Evolutionary conservation across 2,329 filamentous ascomycete species (phyloP), one percentile per base, ranked within the genome.

Genomic region (Fusarium nodosum): DNA sequence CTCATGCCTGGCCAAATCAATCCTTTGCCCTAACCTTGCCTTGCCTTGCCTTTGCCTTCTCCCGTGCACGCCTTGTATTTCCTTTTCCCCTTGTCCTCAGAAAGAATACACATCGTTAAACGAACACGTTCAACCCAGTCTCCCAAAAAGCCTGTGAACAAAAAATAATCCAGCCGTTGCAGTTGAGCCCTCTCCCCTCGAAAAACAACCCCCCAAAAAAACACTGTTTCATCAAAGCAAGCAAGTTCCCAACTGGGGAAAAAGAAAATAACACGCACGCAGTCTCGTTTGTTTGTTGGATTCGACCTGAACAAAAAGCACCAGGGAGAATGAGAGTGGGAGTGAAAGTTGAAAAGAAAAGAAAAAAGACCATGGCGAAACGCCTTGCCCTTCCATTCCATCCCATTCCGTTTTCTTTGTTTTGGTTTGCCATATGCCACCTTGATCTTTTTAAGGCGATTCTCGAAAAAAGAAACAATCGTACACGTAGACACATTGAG

Each of bases 381-480:
- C 68, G 68, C 68, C 68, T 52, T 71, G 68, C 56, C 64, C 61
- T 69, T 58, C 56, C 68, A 34, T 71, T 63, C 64, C 53, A 39
- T 59, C 48, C 52, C 31, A 20, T 55, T 53, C 60, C 54, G 31
- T 60, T 65, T 54, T 50, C 54, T 65, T 65, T 65, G 47, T 42
- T 65, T 47, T 47, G 61, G 34, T 64, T 52, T 68, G 68, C 64
- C 67, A 68, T 65, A 57, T 71, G 72, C 76, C 75, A 68, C 72
- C 76, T 74, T 76, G 74, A 73, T 75, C 76, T 72, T 69, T 61
- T 76, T 71, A 72, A 74, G 73, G 73, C 73, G 72, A 73, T 76
- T 79, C 72, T 77, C 72, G 65, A 73, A 69, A 73, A 74, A 71
- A 75, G 71, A 75, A 74, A 77, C 77, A 78, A 79, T 79, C 75